Conservation (phyloP, 495 filamentous ascomycete species). For the Hypomontagnella monticulosa region DNA sequence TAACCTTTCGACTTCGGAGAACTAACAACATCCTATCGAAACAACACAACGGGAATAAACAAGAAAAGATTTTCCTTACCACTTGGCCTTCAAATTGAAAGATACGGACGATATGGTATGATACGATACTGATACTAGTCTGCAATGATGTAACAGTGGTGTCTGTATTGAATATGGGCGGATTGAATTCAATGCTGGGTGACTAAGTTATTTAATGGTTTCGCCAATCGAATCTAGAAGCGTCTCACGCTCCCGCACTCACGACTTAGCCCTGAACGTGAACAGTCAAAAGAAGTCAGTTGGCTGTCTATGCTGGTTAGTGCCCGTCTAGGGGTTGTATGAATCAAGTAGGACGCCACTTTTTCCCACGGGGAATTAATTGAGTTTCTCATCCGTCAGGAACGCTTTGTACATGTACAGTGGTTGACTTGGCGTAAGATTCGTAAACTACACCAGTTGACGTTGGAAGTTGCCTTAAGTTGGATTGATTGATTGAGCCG, state of each 20-base stretch:
- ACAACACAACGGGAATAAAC: slow-evolving; percentile 19
- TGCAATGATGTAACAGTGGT: no score
- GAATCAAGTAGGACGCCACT: slow-evolving; percentile 19
- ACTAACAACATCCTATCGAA: slow-evolving; percentile 12
- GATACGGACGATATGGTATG: not conserved
- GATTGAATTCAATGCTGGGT: slow-evolving; percentile 6
- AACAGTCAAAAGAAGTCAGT: slow-evolving; percentile 13
- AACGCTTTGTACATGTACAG: slow-evolving; percentile 6
- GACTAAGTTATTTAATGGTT: not conserved
- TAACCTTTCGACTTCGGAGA: slow-evolving; percentile 19
- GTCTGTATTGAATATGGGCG: not conserved
- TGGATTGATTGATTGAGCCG: not conserved
- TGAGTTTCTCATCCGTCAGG: slow-evolving; percentile 16
- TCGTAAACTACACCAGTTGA: no score
- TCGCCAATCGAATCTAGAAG: slow-evolving; percentile 2
- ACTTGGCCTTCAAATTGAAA: not conserved
- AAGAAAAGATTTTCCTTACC: slow-evolving; percentile 17
- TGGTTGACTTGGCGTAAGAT: no score
- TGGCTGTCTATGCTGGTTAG: not conserved
- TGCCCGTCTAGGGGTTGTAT: slow-evolving; percentile 10
- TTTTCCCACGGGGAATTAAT: slow-evolving; percentile 12
- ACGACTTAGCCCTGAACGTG: slow-evolving; percentile 14
- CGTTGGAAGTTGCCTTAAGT: not conserved
- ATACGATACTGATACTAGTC: no score
- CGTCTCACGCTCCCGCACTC: not conserved